Percentiles rank a stretch among this genome's conserved stretches.
Conservation (phyloP, 164 flowering plant species). For the Aristolochia contorta region DNA sequence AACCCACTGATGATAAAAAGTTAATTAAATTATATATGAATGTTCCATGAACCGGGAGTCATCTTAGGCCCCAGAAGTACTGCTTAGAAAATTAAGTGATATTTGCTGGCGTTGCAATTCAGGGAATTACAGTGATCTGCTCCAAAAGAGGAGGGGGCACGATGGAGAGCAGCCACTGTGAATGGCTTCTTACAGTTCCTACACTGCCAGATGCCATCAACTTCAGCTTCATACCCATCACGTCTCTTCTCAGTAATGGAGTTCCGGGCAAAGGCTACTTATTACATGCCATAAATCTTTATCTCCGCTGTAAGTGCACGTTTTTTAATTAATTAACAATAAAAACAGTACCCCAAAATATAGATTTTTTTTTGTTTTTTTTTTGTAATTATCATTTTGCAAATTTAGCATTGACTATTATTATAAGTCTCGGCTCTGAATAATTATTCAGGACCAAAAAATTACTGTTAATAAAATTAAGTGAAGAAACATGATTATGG, state of each 20-base stretch:
- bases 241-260: constrained; percentile 56
- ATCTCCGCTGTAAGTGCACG: constrained; percentile 35
- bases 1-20: too few species aligned
- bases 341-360: too few species aligned
- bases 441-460: too few species aligned
- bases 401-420: too few species aligned
- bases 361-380: too few species aligned
- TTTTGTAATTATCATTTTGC: too few species aligned
- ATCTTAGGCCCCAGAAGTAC: too few species aligned
- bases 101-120: background rate
- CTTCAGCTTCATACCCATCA: constrained; percentile 70
- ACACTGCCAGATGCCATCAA: constrained; percentile 53
- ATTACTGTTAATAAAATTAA: too few species aligned
- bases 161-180: constrained; percentile 33
- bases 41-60: too few species aligned
- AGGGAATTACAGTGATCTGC: constrained; percentile 49
- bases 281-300: constrained; percentile 81
- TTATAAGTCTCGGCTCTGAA: too few species aligned
- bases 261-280: constrained; percentile 72
- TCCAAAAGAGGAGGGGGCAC: constrained; percentile 64
- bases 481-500: too few species aligned
- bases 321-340: background rate
- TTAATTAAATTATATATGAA: too few species aligned
- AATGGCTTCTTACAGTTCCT: constrained; percentile 83
- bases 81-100: background rate